Evolutionary conservation across 768 basidiomycete species (phyloP), one percentile per base, ranked within the genome.

Genomic region (Ephemerocybe angulata): DNA sequence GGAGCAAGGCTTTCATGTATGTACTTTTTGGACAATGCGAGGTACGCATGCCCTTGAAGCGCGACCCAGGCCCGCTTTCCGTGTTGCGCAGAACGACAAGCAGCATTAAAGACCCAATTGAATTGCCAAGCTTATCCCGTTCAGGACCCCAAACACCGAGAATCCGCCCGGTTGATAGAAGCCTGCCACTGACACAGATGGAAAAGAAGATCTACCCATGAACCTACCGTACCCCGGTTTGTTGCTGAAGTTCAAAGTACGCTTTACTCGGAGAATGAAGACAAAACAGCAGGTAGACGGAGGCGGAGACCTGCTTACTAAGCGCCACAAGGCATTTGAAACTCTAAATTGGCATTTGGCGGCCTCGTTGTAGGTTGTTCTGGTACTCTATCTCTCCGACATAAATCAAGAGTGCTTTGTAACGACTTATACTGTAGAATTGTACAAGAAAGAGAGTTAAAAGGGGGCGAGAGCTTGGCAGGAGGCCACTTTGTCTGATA

Each of bases 401-500:
- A 30, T 13, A 13, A 17, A 27, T 30, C 43, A 22, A 30, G 41
- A 30, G 28, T 4, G 15, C 25, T 19, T 13, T 37, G 12, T 33
- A 17, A 29, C 30, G 37, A 40, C 35, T 17, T 40, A 42, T 54
- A 30, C 33, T 30, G 35, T 25, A 35, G 41, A 19, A 31, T 48
- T 38, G 22, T 41, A 42, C 27, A 37, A 19, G 15, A 29, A 30
- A 42, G 19, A 40, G 13, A 30, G 22, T 44, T n/a, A 46, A 51
- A 54, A 29, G 56, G 33, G 27, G 27, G 46, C 41, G 40, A 30
- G 43, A 51, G 53, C 52, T 38, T 28, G 35, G 51, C 52, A 54
- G 51, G 49, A 47, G 30, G 29, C 67, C 65, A 70, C 70, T 69
- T 4, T 17, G 25, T 27, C 28, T 48, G 46, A 17, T 69, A 72